Percentiles rank a stretch among this genome's conserved stretches.
phyloP scores from a whole-genome alignment of 768 basidiomycete genomes.

The Rhizopogon rudus region DNA sequence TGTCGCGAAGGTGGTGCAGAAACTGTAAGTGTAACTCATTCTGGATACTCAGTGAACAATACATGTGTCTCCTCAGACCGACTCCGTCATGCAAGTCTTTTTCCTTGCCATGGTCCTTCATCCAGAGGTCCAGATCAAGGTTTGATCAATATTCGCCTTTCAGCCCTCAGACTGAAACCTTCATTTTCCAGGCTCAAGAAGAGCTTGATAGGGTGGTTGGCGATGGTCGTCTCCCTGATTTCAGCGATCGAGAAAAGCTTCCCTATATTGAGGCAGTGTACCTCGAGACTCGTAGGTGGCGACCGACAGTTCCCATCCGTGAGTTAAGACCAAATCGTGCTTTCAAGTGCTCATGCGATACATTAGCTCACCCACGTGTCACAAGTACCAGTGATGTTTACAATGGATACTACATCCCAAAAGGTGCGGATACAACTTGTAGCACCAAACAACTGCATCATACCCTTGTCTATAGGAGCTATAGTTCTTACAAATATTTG shows the following conservation, averaged over 20 bases:
- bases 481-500: constrained; percentile 21
- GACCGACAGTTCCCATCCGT: constrained; percentile 23
- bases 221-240: constrained; percentile 20
- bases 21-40: constrained; percentile 12
- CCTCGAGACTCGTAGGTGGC: constrained; percentile 29
- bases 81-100: constrained; percentile 17
- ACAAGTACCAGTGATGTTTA: constrained; percentile 20
- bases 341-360: neutral
- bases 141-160: neutral
- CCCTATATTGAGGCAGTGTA: constrained; percentile 28
- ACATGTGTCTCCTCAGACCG: constrained; percentile 7
- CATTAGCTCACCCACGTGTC: constrained; percentile 19
- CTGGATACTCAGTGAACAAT: neutral
- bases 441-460: neutral
- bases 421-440: constrained; percentile 13
- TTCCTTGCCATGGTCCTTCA: constrained; percentile 29
- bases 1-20: constrained; percentile 19
- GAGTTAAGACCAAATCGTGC: constrained; percentile 1
- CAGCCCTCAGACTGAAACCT: neutral
- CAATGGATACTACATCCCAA: constrained; percentile 25
- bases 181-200: constrained; percentile 14
- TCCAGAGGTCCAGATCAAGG: constrained; percentile 24
- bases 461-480: constrained; percentile 7
- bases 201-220: constrained; percentile 30
- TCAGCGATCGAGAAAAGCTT: constrained; percentile 20